A percentile compares a stretch with the other conserved stretches of the same genome.
phyloP scores from a whole-genome alignment of 306 rosid genomes.

The Acacia confusa region DNA sequence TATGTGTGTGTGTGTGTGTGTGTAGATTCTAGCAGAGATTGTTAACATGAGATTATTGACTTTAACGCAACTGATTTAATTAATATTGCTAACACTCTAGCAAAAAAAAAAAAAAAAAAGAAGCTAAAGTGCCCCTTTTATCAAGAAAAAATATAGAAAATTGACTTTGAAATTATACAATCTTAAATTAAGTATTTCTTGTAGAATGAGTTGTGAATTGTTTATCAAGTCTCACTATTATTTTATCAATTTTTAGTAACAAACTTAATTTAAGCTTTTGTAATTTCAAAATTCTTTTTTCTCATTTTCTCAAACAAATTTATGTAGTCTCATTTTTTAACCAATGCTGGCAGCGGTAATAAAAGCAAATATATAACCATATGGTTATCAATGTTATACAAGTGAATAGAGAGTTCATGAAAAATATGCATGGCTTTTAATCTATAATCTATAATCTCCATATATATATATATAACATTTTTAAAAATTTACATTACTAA shows the following conservation, averaged over 20 bases:
- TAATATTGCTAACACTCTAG: neutral
- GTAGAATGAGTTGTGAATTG: no score
- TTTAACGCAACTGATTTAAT: neutral
- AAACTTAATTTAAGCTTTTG: no score
- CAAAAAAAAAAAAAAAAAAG: no score
- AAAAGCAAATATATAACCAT: neutral
- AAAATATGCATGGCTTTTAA: neutral
- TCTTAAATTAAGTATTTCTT: no score
- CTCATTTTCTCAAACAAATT: neutral
- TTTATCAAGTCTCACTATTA: no score
- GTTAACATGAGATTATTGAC: neutral
- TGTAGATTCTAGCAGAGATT: neutral
- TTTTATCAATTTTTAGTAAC: no score
- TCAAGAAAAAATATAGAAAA: no score
- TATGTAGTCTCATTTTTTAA: neutral
- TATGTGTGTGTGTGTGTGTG: no score
- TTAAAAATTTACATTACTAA: neutral
- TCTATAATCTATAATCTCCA: neutral
- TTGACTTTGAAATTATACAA: no score
- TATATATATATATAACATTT: neutral
- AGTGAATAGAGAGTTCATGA: neutral
- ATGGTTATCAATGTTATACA: neutral
- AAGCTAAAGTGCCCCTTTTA: no score
- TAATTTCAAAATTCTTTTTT: neutral
- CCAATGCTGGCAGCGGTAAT: no score